Base-by-base conservation (phyloP, 2,329 filamentous ascomycete genomes). In the Penicillium occitanis region DNA sequence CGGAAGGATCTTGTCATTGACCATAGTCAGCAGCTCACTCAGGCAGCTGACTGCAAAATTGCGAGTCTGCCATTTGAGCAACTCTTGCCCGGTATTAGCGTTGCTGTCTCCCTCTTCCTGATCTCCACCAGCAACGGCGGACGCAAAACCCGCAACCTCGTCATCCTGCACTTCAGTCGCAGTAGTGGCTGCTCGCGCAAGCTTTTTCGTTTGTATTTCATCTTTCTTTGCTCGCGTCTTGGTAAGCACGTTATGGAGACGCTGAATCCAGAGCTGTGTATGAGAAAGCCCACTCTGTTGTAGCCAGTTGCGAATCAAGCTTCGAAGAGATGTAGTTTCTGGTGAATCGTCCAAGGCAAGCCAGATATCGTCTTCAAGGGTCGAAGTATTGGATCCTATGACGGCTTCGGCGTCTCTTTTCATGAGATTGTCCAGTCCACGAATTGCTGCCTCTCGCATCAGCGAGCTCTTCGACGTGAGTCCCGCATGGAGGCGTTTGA, bases 401-500 rank as follows among this genome's bases (percentile, higher is more conserved):
- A 98, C 93, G 68, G 93, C 91, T 67, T 90, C 87, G 0, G 94
- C 91, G 73, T 96, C 90, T 57, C 93, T 86, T 77, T 97, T 94
- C 93, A 99, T 98, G 42, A 98, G 84, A 69, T 96, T 97, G 73
- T 96, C 93, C 0, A 99, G 81, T 1, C 93, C 94, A 74, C 96
- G 91, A 13, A 97, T 86, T 1, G 93, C 92, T 69, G 91, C 90
- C 72, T 93, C 90, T 63, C 90, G 86, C 46, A 98, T 85, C 22
- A 90, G 85, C 5, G 84, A 80, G 61, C 90, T 87, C 19, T 87
- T 84, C 0, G 90, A 92, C 51, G 87, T 86, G 48, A 98, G 83
- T 69, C 94, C 90, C 55, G 84, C 86, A 73, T 98, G 94, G 13
- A 99, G 80, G 17, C 90, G 84, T 71, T 88, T 90, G 48, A 99